Percentiles rank a stretch among this genome's conserved stretches.
Evolutionary conservation across 202 grass and related monocot genomes (phyloP).

Genomic region (Setaria viridis): DNA sequence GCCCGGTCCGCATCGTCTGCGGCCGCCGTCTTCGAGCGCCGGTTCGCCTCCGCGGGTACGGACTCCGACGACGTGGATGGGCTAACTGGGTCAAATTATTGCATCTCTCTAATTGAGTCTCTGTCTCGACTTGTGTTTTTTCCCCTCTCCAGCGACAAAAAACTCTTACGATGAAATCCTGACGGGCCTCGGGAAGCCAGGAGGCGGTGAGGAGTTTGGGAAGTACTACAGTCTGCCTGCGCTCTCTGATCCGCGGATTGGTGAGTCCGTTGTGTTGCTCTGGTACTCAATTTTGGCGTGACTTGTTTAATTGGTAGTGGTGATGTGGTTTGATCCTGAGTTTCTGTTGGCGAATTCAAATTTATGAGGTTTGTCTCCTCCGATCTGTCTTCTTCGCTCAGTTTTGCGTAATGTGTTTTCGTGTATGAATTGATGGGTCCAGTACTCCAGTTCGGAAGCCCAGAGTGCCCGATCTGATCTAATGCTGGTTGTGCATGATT

Average conservation of each 20-base stretch:
- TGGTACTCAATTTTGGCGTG: conserved; percentile 2
- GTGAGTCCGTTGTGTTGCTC: conserved; percentile 45
- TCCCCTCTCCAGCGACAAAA: conserved; percentile 50
- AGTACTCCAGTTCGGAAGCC: not conserved
- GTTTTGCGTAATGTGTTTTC: not conserved
- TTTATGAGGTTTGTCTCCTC: not conserved
- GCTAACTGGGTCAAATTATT: not conserved
- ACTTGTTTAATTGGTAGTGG: not conserved
- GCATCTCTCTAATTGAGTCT: conserved; percentile 35
- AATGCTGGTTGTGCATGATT: not conserved
- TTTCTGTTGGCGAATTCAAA: conserved; percentile 9
- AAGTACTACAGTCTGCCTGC: conserved; percentile 93
- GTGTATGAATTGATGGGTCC: not conserved
- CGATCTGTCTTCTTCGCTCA: conserved; percentile 8
- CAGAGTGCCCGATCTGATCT: conserved; percentile 18
- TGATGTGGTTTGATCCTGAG: not conserved
- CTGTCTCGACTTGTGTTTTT: conserved; percentile 10
- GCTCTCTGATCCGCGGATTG: conserved; percentile 82
- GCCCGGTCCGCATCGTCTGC: conserved; percentile 49
- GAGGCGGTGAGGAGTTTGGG: conserved; percentile 70
- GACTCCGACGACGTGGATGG: not conserved
- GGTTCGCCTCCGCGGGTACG: conserved; percentile 82
- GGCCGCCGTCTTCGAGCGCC: conserved; percentile 69
- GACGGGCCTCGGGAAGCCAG: conserved; percentile 72
- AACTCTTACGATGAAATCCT: conserved; percentile 88